Evolutionary conservation across 2,329 filamentous ascomycete species (phyloP).

Genomic region (Cladophialophora chaetospira): DNA sequence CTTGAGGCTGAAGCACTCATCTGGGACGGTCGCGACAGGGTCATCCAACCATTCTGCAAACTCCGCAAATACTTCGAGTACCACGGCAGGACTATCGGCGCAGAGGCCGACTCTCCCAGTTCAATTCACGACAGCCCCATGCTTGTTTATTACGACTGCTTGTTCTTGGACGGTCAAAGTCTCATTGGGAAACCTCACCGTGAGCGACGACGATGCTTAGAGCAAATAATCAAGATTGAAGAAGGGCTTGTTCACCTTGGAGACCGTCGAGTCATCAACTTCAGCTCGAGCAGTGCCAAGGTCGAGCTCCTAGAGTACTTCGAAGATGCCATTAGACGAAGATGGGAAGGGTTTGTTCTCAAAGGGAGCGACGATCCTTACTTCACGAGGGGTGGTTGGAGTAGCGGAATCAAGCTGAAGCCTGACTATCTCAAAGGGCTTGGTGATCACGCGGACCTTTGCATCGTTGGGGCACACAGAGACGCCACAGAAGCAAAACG

Average conservation of each 20-base stretch:
- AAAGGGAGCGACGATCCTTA: slow-evolving; percentile 78
- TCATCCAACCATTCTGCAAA: slow-evolving; percentile 75
- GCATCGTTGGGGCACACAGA: slow-evolving; percentile 73
- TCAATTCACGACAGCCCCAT: slow-evolving; percentile 38
- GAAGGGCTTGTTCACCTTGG: slow-evolving; percentile 68
- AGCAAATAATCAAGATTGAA: slow-evolving; percentile 55
- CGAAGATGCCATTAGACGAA: slow-evolving; percentile 63
- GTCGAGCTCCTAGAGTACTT: slow-evolving; percentile 65
- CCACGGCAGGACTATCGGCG: slow-evolving; percentile 70
- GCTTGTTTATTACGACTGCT: slow-evolving; percentile 63
- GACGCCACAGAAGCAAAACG: slow-evolving; percentile 63
- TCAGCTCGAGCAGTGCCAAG: slow-evolving; percentile 54
- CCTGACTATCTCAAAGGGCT: slow-evolving; percentile 78
- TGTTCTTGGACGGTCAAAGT: slow-evolving; percentile 58
- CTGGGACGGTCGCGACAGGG: slow-evolving; percentile 66
- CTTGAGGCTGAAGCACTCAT: slow-evolving; percentile 82
- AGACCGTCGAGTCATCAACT: slow-evolving; percentile 68
- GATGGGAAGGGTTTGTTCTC: slow-evolving; percentile 77
- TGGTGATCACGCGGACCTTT: slow-evolving; percentile 82
- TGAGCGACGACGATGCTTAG: slow-evolving; percentile 55
- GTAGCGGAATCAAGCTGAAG: slow-evolving; percentile 77
- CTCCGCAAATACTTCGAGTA: slow-evolving; percentile 78
- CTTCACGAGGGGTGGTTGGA: slow-evolving; percentile 56
- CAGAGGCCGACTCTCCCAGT: slow-evolving; percentile 63
- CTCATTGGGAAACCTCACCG: slow-evolving; percentile 51